Conservation (phyloP, 371 early-diverging fungal species). For the Mucor racemosus region DNA sequence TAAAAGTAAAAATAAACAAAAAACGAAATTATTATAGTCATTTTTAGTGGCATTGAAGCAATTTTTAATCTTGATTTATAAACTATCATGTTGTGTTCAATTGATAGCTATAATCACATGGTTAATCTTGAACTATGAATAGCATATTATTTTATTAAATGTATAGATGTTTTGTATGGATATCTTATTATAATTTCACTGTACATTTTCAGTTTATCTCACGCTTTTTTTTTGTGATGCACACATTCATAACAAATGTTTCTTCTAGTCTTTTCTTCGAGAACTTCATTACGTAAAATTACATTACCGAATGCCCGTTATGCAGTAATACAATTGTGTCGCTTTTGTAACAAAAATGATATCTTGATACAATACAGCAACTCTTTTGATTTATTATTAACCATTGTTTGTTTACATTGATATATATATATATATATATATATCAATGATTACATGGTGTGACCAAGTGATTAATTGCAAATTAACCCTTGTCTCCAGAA, state of each 20-base stretch:
- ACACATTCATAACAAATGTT: neutral
- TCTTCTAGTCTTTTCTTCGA: neutral
- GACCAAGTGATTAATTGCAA: too few species aligned
- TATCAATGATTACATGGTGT: too few species aligned
- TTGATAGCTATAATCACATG: neutral
- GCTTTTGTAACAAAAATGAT: neutral
- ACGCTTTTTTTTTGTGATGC: neutral
- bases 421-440: too few species aligned
- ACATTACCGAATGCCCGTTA: neutral
- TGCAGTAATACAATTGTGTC: neutral
- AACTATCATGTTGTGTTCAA: constrained; percentile 1
- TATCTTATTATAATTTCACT: too few species aligned
- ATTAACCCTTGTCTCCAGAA: too few species aligned
- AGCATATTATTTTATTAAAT: neutral
- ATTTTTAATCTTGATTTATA: neutral
- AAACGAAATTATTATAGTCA: neutral
- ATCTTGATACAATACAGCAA: too few species aligned
- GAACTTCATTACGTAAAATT: neutral
- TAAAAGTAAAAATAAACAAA: neutral
- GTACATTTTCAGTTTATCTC: too few species aligned
- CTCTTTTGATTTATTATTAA: too few species aligned
- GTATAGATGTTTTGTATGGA: too few species aligned
- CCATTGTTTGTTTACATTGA: too few species aligned
- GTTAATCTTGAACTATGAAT: neutral
- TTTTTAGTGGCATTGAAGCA: neutral